Evolutionary conservation across 2,329 filamentous ascomycete genomes (phyloP), one percentile per base, ranked within the genome.

Genomic region (Penicillium sp.): DNA sequence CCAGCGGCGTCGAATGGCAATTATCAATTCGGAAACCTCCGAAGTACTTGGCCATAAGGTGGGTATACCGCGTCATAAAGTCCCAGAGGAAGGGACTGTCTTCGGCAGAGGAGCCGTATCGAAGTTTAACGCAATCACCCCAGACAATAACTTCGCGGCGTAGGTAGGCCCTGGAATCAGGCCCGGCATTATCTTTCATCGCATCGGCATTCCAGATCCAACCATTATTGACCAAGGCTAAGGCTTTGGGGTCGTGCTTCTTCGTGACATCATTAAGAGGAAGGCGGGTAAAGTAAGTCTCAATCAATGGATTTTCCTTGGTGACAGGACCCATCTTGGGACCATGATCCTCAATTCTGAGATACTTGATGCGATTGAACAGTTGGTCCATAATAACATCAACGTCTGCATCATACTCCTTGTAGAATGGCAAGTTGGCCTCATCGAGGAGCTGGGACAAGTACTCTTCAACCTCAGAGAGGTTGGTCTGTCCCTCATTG

Each of bases 201-300:
- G 94, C 93, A 75, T 97, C 95, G 6, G 93, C 93, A 56, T 90
- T 93, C 94, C 94, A 99, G 9, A 99, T 92, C 94, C 94, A 99
- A 42, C 94, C 94, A 69, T 99, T 99, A 76, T 97, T 97, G 39
- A 88, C 92, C 50, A 99, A 78, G 2, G 90, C 90, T 44, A 96
- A 81, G 42, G 92, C 88, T 55, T 88, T 87, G 1, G 86, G 81
- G 55, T 86, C 86, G 68, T 95, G 88, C 67, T 90, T 87, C 59
- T 85, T 82, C 0, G 94, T 96, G 11, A 82, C 85, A 11, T 89
- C 85, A 66, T 96, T 96, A 31, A 83, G 72, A 1, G 92, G 90
- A 39, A 99, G 80, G 29, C 93, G 86, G 0, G 94, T 97, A 74
- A 99, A 99, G 77, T 99, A 99, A 0, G 89, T 82, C 78, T 99